Base-by-base conservation (phyloP, 2,329 filamentous ascomycete species). In the Lasiodiplodia gonubiensis region DNA sequence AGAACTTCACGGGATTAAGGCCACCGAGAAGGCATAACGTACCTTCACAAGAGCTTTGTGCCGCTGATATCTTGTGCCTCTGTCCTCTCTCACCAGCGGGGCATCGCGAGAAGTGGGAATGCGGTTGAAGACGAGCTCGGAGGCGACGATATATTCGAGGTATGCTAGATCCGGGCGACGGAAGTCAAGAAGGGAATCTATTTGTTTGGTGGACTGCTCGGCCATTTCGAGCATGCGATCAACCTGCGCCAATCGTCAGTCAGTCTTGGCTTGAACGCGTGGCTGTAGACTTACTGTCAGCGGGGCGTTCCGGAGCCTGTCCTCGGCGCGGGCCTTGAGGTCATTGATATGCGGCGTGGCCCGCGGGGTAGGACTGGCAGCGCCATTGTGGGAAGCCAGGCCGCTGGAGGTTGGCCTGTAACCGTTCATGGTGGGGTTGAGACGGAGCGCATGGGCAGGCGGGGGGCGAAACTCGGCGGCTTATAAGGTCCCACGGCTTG, bases 81-180 rank as follows among this genome's bases (percentile, higher is more conserved):
- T 81, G 70, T 89, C 86, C 46, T 79, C 80, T 72, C 88, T 86
- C 68, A 93, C 81, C 63, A 86, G 83, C 33, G 88, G 86, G 77
- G 89, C 96, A 69, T 94, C 92, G 67, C 86, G 88, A 76, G 97
- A 93, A 42, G 84, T 85, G 2, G 92, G 91, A 30, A 98, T 89
- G 51, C 89, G 82, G 67, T 94, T 89, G 61, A 93, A 85, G 16
- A 91, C 86, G 66, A 97, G 90, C 67, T 93, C 89, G 68, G 87
- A 93, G 12, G 94, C 92, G 70, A 90, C 88, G 68, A 98, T 86
- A 75, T 94, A 98, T 69, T 97, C 92, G 70, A 91, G 87, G 66
- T 97, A 90, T 3, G 94, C 94, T 46, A 88, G 79, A 74, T 95
- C 93, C 4, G 89, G 87, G 42, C 88, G 84, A 30, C 86, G 82